Evolutionary conservation across 257 asterid genomes (phyloP).

Genomic region (Nicotiana knightiana): DNA sequence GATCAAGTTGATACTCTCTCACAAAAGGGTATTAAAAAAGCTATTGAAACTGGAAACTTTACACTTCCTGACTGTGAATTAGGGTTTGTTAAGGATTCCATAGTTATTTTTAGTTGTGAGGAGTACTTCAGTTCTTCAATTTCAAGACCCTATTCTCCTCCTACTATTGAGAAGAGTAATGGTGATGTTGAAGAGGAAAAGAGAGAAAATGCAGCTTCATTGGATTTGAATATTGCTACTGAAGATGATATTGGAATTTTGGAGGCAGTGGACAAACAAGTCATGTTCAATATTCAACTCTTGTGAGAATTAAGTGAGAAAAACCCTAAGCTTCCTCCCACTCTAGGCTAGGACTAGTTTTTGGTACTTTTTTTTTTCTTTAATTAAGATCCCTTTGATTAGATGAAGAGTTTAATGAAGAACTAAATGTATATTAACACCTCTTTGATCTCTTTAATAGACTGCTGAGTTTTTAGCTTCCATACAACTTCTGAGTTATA

Average conservation of each 20-base stretch:
- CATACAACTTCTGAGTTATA: too few species aligned
- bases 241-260: slow-evolving; percentile 35
- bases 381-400: too few species aligned
- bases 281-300: slow-evolving; percentile 41
- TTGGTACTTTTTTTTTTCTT: too few species aligned
- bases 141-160: slow-evolving; percentile 23
- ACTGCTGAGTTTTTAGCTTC: too few species aligned
- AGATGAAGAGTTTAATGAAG: too few species aligned
- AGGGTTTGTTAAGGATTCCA: slow-evolving; percentile 56
- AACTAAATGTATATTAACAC: too few species aligned
- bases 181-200: background rate
- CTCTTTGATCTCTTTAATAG: too few species aligned
- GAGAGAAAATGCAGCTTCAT: background rate
- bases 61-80: slow-evolving; percentile 26
- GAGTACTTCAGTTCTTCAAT: slow-evolving; percentile 13
- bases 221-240: slow-evolving; percentile 71
- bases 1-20: slow-evolving; percentile 42
- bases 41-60: slow-evolving; percentile 39
- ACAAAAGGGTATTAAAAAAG: slow-evolving; percentile 38
- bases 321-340: too few species aligned
- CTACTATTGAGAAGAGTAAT: background rate
- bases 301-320: slow-evolving; percentile 23
- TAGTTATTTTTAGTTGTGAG: slow-evolving; percentile 53
- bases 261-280: slow-evolving; percentile 49
- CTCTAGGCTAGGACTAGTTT: too few species aligned